These are phyloP conservation scores for Ceratocystis diversiconidia DNA, from an alignment of 2,329 filamentous ascomycete genomes.

Conservation along the genomic window DNA sequence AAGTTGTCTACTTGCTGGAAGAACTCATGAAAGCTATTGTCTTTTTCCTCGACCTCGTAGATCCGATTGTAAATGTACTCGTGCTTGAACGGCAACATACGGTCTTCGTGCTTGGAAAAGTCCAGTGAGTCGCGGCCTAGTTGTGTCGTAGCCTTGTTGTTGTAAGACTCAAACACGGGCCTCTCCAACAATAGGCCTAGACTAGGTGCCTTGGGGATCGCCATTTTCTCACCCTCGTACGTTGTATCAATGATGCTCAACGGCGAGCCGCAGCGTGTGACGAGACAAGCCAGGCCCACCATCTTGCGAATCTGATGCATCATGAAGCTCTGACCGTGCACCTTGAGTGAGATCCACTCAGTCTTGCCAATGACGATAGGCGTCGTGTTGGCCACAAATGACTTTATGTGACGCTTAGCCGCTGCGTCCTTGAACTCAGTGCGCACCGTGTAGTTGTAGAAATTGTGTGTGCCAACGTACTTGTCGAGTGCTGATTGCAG, in stretches of 20 bases:
- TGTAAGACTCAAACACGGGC: constrained; percentile 85
- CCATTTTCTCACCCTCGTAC: constrained; percentile 58
- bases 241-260: constrained; percentile 56
- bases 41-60: constrained; percentile 75
- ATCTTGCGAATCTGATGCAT: constrained; percentile 99
- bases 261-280: constrained; percentile 71
- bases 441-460: constrained; percentile 94
- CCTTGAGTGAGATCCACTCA: constrained; percentile 89
- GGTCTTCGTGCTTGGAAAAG: constrained; percentile 61
- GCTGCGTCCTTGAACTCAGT: constrained; percentile 71
- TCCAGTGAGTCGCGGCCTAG: constrained; percentile 56
- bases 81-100: constrained; percentile 82
- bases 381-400: constrained; percentile 61
- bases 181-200: constrained; percentile 77
- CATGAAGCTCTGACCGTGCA: constrained; percentile 98
- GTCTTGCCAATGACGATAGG: constrained; percentile 81
- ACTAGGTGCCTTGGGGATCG: constrained; percentile 86
- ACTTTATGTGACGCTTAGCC: constrained; percentile 81
- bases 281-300: constrained; percentile 80
- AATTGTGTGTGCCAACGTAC: constrained; percentile 79
- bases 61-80: constrained; percentile 83
- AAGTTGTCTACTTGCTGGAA: constrained; percentile 70
- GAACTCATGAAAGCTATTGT: constrained; percentile 67
- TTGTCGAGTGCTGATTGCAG: constrained; percentile 60
- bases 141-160: constrained; percentile 51